Evolutionary conservation across 2,329 filamentous ascomycete species (phyloP), one percentile per base, ranked within the genome.

Genomic region (Leptographium procerum): DNA sequence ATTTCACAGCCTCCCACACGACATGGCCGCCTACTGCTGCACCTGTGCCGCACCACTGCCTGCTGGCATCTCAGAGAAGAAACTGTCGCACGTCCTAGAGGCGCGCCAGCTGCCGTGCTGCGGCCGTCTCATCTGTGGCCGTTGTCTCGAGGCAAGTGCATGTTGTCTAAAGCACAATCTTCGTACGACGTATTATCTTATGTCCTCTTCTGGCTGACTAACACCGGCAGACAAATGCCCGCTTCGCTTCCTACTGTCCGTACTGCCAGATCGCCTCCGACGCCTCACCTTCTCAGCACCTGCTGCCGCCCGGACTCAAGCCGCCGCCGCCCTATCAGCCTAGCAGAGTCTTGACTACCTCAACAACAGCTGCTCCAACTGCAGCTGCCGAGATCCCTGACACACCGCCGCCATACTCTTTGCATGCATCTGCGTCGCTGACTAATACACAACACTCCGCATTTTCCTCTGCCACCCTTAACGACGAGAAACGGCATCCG

Each of bases 231-330:
- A 72, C 80, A 52, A 90, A 90, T 68, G 73, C 77, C 33, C 83
- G 87, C 47, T 91, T 89, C 71, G 78, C 79, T 57, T 73, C 76
- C 36, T 83, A 83, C 68, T 83, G 83, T 67, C 88, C 88, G 0
- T 92, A 87, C 70, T 94, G 89, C 69, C 89, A 92, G 70, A 80
- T 89, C 64, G 84, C 85, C 6, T 79, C 75, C 3, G 54, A 48
- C 82, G 81, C 24, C 13, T 56, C 61, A 11, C 58, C 57, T 9
- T 6, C 53, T 4, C 28, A 19, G n/a, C 22, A 34, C 22, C 70
- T 84, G 13, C 70, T 80, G 4, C 76, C 83, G 1, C 83, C 84
- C 70, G 83, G 85, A 13, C 76, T 89, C 28, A 80, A 77, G 66
- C 81, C 86, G 60, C 86, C 86, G n/a, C 86, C 86, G 1, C 76